Evolutionary conservation across 1,284 basidiomycete species (phyloP).

Genomic region (Lentinula novae-zelandiae): DNA sequence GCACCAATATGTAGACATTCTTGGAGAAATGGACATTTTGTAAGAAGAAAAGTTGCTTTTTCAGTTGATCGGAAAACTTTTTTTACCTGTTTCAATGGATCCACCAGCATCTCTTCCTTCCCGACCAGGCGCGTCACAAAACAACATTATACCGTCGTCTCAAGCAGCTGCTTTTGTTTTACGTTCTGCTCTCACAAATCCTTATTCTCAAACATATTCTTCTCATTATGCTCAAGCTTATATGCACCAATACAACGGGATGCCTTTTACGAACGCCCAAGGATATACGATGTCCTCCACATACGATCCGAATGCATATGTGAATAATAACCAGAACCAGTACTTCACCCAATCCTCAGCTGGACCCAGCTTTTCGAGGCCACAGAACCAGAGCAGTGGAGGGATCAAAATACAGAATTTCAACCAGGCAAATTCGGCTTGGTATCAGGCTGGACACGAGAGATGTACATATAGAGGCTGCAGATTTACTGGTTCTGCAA

Average conservation of each 20-base stretch:
- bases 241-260: slow-evolving; percentile 26
- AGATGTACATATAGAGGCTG: slow-evolving; percentile 71
- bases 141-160: background rate
- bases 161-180: slow-evolving; percentile 2
- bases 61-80: background rate
- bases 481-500: slow-evolving; percentile 69
- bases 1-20: background rate
- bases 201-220: slow-evolving; percentile 23
- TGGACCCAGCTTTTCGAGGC: background rate
- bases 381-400: slow-evolving; percentile 5
- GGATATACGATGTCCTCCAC: slow-evolving; percentile 56
- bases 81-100: background rate
- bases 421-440: slow-evolving; percentile 27
- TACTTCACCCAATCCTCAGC: background rate
- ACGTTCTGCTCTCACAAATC: slow-evolving; percentile 11
- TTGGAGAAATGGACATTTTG: slow-evolving; percentile 1
- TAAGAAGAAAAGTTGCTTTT: background rate
- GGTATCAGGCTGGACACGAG: slow-evolving; percentile 60
- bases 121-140: background rate
- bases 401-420: slow-evolving; percentile 7
- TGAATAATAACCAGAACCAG: background rate
- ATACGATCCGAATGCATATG: slow-evolving; percentile 30
- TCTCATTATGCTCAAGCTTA: slow-evolving; percentile 64
- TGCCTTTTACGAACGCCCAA: slow-evolving; percentile 38
- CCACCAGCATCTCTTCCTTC: slow-evolving; percentile 2